Percentiles rank a stretch among this genome's conserved stretches.
Evolutionary conservation across 441 rosid species (phyloP).

Genomic region (Eruca vesicaria): DNA sequence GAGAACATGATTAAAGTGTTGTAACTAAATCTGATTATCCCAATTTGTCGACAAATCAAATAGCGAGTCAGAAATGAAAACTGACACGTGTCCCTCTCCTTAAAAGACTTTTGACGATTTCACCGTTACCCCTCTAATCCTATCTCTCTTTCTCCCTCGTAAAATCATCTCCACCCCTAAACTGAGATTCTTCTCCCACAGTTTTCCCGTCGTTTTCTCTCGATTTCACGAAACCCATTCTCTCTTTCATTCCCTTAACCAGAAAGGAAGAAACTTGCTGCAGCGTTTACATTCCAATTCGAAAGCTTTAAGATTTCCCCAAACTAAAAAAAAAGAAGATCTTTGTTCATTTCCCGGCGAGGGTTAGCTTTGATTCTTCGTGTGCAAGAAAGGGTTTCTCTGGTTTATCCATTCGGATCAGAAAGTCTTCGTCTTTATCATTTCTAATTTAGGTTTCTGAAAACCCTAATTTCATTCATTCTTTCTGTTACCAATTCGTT

Average conservation of each 20-base stretch:
- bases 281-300: neutral
- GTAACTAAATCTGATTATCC: neutral
- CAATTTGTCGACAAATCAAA: slow-evolving; percentile 32
- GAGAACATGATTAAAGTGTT: neutral
- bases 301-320: neutral
- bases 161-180: slow-evolving; percentile 28
- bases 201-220: slow-evolving; percentile 38
- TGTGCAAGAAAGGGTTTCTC: slow-evolving; percentile 28
- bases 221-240: slow-evolving; percentile 30
- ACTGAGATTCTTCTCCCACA: slow-evolving; percentile 14
- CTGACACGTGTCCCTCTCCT: slow-evolving; percentile 34
- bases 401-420: slow-evolving; percentile 14
- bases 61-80: slow-evolving; percentile 6
- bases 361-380: slow-evolving; percentile 27
- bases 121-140: slow-evolving; percentile 34
- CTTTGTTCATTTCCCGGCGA: slow-evolving; percentile 20
- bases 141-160: slow-evolving; percentile 27
- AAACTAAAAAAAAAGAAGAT: neutral
- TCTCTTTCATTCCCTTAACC: slow-evolving; percentile 15
- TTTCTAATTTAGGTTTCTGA: slow-evolving; percentile 22
- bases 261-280: neutral
- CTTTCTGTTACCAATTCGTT: slow-evolving; percentile 13
- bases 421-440: neutral
- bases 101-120: slow-evolving; percentile 30
- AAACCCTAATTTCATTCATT: slow-evolving; percentile 53